Evolutionary conservation across 495 filamentous ascomycete genomes (phyloP).

Genomic region (Penicillium coffeae): DNA sequence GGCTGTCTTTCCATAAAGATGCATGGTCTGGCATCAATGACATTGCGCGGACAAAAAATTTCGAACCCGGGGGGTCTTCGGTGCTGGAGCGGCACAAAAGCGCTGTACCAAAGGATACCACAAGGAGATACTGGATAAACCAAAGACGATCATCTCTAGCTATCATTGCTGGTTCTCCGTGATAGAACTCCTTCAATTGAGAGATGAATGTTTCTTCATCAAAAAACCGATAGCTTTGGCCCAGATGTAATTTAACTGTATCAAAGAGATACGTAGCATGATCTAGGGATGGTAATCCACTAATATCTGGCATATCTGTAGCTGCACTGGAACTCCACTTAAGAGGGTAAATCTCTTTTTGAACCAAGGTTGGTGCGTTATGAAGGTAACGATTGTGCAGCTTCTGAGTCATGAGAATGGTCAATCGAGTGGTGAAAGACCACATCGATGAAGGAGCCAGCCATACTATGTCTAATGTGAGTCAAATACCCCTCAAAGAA

Average conservation of each 20-base stretch:
- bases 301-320: constrained; percentile 22
- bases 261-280: constrained; percentile 35
- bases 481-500: not conserved
- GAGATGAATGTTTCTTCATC: constrained; percentile 30
- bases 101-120: constrained; percentile 37
- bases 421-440: constrained; percentile 29
- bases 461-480: constrained; percentile 28
- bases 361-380: constrained; percentile 15
- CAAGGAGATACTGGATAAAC: constrained; percentile 38
- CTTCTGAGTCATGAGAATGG: constrained; percentile 27
- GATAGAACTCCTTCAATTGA: constrained; percentile 29
- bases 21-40: constrained; percentile 31
- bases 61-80: constrained; percentile 28
- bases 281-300: constrained; percentile 30
- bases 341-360: constrained; percentile 31
- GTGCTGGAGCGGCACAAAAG: constrained; percentile 22
- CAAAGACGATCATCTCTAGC: constrained; percentile 25
- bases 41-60: constrained; percentile 37
- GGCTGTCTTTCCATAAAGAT: constrained; percentile 22
- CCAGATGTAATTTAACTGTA: constrained; percentile 36
- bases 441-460: constrained; percentile 28
- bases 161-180: constrained; percentile 10
- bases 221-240: constrained; percentile 32
- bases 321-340: constrained; percentile 20
- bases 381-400: constrained; percentile 9